These are phyloP conservation scores for Pleurotus giganteus DNA, from an alignment of 768 basidiomycete species.

Conservation along the genomic window DNA sequence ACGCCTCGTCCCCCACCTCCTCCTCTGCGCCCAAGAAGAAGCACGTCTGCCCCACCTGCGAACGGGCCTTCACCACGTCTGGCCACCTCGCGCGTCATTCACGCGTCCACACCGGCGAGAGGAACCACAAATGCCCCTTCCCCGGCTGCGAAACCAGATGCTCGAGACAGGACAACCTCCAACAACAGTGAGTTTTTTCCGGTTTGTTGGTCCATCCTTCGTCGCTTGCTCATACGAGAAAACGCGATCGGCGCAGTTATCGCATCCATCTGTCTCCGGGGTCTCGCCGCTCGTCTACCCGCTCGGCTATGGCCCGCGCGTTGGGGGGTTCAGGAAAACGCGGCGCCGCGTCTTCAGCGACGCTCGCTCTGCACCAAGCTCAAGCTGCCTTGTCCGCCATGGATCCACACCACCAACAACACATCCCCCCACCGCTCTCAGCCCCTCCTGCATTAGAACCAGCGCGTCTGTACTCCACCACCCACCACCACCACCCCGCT, in stretches of 20 bases:
- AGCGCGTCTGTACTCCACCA: constrained; percentile 36
- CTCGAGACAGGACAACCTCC: constrained; percentile 86
- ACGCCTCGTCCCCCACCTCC: constrained; percentile 22
- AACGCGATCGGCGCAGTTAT: constrained; percentile 43
- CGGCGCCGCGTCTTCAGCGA: constrained; percentile 25
- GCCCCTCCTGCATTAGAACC: constrained; percentile 47
- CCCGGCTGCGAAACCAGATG: constrained; percentile 94
- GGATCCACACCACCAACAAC: constrained; percentile 4
- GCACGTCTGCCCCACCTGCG: constrained; percentile 71
- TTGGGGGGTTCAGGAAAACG: constrained; percentile 20
- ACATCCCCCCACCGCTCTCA: constrained; percentile 28
- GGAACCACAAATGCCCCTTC: constrained; percentile 91
- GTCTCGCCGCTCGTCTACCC: constrained; percentile 65
- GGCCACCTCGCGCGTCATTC: constrained; percentile 87
- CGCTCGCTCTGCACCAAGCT: constrained; percentile 22
- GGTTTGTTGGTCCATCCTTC: constrained; percentile 1
- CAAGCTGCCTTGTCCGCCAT: constrained; percentile 11
- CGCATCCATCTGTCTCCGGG: constrained; percentile 82
- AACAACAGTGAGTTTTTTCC: constrained; percentile 50
- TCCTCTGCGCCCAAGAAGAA: constrained; percentile 40
- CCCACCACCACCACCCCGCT: constrained; percentile 14
- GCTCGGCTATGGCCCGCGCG: constrained; percentile 53
- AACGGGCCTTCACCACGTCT: constrained; percentile 81
- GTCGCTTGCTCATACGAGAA: neutral
- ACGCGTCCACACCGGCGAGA: constrained; percentile 89